Conservation (phyloP, 2,329 filamentous ascomycete species). For the Bipolaris gigantea region DNA sequence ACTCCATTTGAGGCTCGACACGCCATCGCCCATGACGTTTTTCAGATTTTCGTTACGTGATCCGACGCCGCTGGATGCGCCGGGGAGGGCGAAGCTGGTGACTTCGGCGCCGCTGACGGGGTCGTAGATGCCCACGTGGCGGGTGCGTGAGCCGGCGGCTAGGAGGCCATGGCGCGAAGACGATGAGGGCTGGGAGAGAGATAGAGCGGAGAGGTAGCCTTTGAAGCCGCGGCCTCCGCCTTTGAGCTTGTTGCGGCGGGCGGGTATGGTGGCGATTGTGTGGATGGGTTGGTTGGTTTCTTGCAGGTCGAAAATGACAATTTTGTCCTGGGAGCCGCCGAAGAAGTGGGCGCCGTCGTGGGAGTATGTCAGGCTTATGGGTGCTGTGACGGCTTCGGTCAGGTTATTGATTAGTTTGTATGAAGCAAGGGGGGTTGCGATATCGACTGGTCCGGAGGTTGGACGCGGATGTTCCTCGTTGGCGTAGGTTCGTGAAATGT, state of each 20-base stretch:
- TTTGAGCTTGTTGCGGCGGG: constrained; percentile 47
- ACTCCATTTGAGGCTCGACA: constrained; percentile 61
- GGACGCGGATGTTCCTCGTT: constrained; percentile 2
- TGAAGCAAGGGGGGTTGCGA: constrained; percentile 45
- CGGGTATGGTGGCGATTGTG: constrained; percentile 51
- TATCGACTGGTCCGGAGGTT: constrained; percentile 21
- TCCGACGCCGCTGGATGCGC: constrained; percentile 13
- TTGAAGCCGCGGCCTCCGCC: constrained; percentile 56
- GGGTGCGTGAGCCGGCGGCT: constrained; percentile 60
- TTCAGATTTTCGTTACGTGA: constrained; percentile 5
- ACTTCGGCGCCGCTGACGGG: constrained; percentile 54
- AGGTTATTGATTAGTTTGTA: constrained; percentile 59
- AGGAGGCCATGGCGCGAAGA: constrained; percentile 50
- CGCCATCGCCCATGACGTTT: constrained; percentile 50
- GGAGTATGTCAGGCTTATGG: constrained; percentile 59
- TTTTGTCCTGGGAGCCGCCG: constrained; percentile 57
- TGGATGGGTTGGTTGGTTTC: constrained; percentile 51
- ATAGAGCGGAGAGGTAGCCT: constrained; percentile 58
- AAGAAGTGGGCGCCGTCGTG: constrained; percentile 56
- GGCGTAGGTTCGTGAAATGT: constrained; percentile 24
- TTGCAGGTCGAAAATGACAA: constrained; percentile 60
- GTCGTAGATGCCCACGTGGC: constrained; percentile 60
- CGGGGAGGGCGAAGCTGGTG: constrained; percentile 54
- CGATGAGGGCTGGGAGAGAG: constrained; percentile 35
- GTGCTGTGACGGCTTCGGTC: constrained; percentile 60